These are phyloP conservation scores for Sporothrix protearum DNA, from an alignment of 2,329 filamentous ascomycete species.

Conservation along the genomic window DNA sequence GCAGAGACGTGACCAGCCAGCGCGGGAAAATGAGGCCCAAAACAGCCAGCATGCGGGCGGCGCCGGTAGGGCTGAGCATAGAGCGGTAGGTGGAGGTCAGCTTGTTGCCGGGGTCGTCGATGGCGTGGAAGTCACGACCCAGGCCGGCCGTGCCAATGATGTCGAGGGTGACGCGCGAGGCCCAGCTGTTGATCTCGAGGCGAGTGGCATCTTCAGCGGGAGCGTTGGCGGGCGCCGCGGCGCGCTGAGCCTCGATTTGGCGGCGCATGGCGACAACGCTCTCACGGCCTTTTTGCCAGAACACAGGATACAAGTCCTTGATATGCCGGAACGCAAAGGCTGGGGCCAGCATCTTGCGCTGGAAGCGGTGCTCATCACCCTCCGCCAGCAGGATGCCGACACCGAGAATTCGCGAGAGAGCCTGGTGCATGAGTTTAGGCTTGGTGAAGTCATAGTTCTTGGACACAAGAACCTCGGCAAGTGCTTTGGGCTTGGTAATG, in stretches of 20 bases:
- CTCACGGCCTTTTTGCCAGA: constrained; percentile 74
- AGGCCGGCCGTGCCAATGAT: constrained; percentile 72
- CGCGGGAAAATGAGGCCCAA: constrained; percentile 60
- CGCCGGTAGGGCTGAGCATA: constrained; percentile 52
- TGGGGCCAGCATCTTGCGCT: constrained; percentile 74
- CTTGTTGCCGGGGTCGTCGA: constrained; percentile 56
- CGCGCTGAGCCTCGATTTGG: constrained; percentile 21
- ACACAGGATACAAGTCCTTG: constrained; percentile 77
- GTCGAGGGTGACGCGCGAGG: constrained; percentile 66
- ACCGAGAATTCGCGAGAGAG: constrained; percentile 63
- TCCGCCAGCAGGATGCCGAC: constrained; percentile 75
- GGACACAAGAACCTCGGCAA: constrained; percentile 67
- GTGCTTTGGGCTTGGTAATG: constrained; percentile 57
- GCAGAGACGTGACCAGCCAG: constrained; percentile 60
- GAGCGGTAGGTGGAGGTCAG: constrained; percentile 56
- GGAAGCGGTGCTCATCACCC: constrained; percentile 83
- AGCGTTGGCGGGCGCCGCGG: constrained; percentile 17
- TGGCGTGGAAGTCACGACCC: constrained; percentile 65
- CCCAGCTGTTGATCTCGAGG: constrained; percentile 60
- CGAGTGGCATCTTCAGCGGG: constrained; percentile 35
- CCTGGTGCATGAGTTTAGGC: constrained; percentile 50
- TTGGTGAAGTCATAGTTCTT: constrained; percentile 69
- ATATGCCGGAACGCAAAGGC: constrained; percentile 83
- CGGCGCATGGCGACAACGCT: constrained; percentile 60
- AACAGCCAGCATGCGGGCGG: constrained; percentile 55